A percentile compares a stretch with the other conserved stretches of the same genome.
Evolutionary conservation across 2,329 filamentous ascomycete species (phyloP).

Genomic region (Ophiostoma pallidulum): DNA sequence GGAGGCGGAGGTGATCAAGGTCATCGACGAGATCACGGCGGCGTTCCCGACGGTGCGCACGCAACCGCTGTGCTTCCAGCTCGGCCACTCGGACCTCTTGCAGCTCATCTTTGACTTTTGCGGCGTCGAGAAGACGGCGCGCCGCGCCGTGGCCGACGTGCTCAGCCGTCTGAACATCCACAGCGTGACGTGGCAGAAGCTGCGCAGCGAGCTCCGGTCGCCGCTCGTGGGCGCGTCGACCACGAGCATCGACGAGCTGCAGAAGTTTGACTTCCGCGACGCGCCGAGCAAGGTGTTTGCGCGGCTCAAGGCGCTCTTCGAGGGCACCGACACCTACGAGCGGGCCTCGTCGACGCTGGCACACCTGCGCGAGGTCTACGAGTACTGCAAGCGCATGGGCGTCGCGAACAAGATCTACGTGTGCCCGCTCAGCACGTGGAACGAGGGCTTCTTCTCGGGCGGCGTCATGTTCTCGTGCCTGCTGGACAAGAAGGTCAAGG

Average conservation of each 20-base stretch:
- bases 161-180: constrained; percentile 81
- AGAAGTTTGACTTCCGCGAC: constrained; percentile 80
- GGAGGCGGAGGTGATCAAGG: constrained; percentile 89
- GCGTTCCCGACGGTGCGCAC: constrained; percentile 67
- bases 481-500: constrained; percentile 71
- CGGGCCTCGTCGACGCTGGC: constrained; percentile 67
- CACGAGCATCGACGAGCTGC: constrained; percentile 82
- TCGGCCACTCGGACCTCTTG: constrained; percentile 81
- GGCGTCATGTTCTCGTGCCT: constrained; percentile 86
- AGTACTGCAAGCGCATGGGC: constrained; percentile 66
- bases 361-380: constrained; percentile 68
- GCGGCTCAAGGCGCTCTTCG: constrained; percentile 50
- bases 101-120: constrained; percentile 87
- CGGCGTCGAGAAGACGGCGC: constrained; percentile 59
- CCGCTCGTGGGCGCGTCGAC: constrained; percentile 72
- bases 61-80: constrained; percentile 73
- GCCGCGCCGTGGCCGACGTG: constrained; percentile 67
- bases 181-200: constrained; percentile 71
- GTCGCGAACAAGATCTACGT: constrained; percentile 73
- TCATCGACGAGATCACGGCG: constrained; percentile 80
- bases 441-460: constrained; percentile 80
- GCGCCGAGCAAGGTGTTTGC: constrained; percentile 48
- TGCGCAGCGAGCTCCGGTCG: constrained; percentile 73
- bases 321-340: constrained; percentile 58
- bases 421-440: constrained; percentile 76